Base-by-base conservation (phyloP, 805 yeast species). In the Grigorovia transvaalensis region DNA sequence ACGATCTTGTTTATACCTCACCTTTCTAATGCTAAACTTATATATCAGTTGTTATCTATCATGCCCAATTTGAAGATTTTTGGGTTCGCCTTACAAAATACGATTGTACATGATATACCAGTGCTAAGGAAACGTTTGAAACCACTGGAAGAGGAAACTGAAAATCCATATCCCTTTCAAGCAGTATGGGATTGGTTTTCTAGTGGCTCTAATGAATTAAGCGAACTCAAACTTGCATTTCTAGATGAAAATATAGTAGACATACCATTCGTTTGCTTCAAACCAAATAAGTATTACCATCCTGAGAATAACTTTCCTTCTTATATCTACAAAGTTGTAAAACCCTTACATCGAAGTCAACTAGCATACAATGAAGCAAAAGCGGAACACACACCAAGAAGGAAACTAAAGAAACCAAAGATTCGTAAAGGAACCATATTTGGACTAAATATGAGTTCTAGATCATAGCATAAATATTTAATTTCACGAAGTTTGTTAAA, bases 51-150 rank as follows among this genome's bases (percentile, higher is more conserved):
- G 2, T 46, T 53, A 40, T 12, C 17, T 3, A 15, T 51, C 12
- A 41, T 58, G 9, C 57, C 57, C 1, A 50, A 56, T 6, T 41
- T 59, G 18, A 27, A 47, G 12, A 41, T 29, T 43, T 44, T 57
- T 41, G 48, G 48, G 9, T 17, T 27, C 2, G 11, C 27, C 27
- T 23, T 23, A 23, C 27, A 23, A 6, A 3, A 3, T 23, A 23
- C 3, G 27, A 35, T 6, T 12, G 19, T 35, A 17, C 15, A 11
- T 17, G 43, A 46, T 11, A 19, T 46, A 33, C 48, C 48, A 12
- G 19, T 33, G 13, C 19, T 46, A 13, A 35, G 18, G 8, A n/a
- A 12, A 12, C 20, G n/a, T 33, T 35, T 46, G 35, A 35, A 46
- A 12, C 8, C 17, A 7, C 5, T 45, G 17, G 27, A 30, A 7